These are phyloP conservation scores for Nemania bipapillata DNA, from an alignment of 2,329 filamentous ascomycete species.

Conservation along the genomic window DNA sequence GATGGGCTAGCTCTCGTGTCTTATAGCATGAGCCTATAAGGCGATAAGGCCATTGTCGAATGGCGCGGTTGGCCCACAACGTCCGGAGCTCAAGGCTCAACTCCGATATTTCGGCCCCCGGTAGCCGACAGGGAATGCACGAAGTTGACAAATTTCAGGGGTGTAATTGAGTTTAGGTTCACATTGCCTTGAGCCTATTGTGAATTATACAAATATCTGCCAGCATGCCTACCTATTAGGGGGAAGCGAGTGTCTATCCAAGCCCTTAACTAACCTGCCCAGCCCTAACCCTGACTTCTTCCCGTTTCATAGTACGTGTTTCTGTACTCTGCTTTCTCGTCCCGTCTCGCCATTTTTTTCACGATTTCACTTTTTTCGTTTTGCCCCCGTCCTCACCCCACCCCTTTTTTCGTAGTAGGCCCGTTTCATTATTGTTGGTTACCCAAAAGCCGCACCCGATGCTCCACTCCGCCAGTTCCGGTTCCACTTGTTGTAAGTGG, in stretches of 20 bases:
- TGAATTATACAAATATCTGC: not conserved
- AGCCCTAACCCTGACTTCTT: not conserved
- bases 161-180: slow-evolving; percentile 1
- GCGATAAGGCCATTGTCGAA: not conserved
- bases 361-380: too few relatives aligned
- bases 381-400: too few relatives aligned
- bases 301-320: too few relatives aligned
- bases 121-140: not conserved
- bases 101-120: slow-evolving; percentile 1
- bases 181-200: slow-evolving; percentile 1
- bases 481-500: too few relatives aligned
- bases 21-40: too few relatives aligned
- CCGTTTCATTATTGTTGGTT: too few relatives aligned
- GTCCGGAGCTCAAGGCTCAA: slow-evolving; percentile 16
- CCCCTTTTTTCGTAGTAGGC: too few relatives aligned
- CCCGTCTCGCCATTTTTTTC: too few relatives aligned
- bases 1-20: not conserved
- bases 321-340: too few relatives aligned
- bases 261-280: not conserved
- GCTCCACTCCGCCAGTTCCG: too few relatives aligned
- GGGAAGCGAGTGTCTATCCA: not conserved
- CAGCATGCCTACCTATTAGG: not conserved
- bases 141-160: slow-evolving; percentile 1
- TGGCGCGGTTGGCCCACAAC: not conserved
- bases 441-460: too few relatives aligned